phyloP scores from a whole-genome alignment of 1,139 yeast species.

The Kurtzmaniella quercitrusa region DNA sequence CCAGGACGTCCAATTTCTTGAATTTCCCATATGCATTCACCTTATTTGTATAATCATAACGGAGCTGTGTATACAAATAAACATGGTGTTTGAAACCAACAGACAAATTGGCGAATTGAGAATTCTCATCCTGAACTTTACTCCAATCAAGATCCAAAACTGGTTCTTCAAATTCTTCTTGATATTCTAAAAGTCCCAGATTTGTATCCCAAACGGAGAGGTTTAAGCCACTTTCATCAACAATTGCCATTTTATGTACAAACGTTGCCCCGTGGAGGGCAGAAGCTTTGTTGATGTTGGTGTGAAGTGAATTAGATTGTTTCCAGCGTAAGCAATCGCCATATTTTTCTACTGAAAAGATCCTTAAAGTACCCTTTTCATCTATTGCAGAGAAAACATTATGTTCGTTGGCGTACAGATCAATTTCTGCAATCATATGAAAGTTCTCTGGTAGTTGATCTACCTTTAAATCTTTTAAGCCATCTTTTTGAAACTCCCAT shows the following conservation, averaged over 20 bases:
- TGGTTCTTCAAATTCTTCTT: slow-evolving; percentile 36
- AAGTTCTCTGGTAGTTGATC: slow-evolving; percentile 28
- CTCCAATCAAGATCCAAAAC: slow-evolving; percentile 81
- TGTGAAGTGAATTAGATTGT: slow-evolving; percentile 41
- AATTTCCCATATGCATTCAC: slow-evolving; percentile 76
- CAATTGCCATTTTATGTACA: slow-evolving; percentile 68
- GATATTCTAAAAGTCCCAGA: slow-evolving; percentile 65
- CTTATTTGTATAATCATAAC: slow-evolving; percentile 83
- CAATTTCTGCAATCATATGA: slow-evolving; percentile 54
- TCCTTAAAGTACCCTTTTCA: slow-evolving; percentile 48
- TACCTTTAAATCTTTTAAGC: slow-evolving; percentile 18
- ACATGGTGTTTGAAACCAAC: slow-evolving; percentile 69
- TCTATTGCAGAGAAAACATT: slow-evolving; percentile 60
- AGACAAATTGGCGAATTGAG: slow-evolving; percentile 59
- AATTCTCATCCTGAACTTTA: slow-evolving; percentile 39
- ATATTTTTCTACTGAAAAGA: slow-evolving; percentile 21
- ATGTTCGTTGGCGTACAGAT: slow-evolving; percentile 26
- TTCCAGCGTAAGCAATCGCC: slow-evolving; percentile 44
- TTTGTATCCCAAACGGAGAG: slow-evolving; percentile 76
- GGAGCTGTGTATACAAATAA: slow-evolving; percentile 68
- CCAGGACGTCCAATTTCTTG: slow-evolving; percentile 65
- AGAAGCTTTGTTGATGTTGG: slow-evolving; percentile 51
- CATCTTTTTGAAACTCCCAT: slow-evolving; percentile 15
- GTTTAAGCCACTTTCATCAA: slow-evolving; percentile 46
- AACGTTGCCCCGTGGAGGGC: slow-evolving; percentile 66